A percentile compares a stretch with the other conserved stretches of the same genome.
Conservation (phyloP, 352 stramenopile species). For the Globisporangium ultimum region DNA sequence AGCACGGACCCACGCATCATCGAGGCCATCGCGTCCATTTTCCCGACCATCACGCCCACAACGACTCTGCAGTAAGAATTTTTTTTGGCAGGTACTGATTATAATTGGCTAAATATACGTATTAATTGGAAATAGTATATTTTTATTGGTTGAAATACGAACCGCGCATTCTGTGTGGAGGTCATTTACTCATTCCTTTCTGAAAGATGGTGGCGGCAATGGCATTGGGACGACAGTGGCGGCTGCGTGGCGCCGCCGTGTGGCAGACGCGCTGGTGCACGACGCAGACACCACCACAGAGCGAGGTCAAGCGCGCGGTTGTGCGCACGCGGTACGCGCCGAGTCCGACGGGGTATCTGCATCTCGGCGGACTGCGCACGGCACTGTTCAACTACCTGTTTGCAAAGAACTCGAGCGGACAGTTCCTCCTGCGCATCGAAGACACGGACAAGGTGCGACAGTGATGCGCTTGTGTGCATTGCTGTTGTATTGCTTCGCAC, state of each 20-base stretch:
- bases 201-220: slow-evolving; percentile 1
- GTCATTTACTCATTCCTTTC: neutral
- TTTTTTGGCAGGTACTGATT: neutral
- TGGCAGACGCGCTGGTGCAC: neutral
- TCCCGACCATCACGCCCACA: slow-evolving; percentile 20
- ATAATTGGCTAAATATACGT: neutral
- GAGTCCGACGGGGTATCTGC: slow-evolving; percentile 88
- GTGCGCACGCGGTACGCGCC: slow-evolving; percentile 88
- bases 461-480: neutral
- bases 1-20: slow-evolving; percentile 37
- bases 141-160: slow-evolving; percentile 3
- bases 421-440: slow-evolving; percentile 91
- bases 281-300: slow-evolving; percentile 4
- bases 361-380: slow-evolving; percentile 89
- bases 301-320: neutral
- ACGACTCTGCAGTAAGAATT: too few species aligned
- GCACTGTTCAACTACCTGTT: slow-evolving; percentile 93
- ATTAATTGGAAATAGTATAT: neutral
- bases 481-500: neutral
- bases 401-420: slow-evolving; percentile 72
- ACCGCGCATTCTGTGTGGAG: slow-evolving; percentile 1
- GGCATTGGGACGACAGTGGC: slow-evolving; percentile 6
- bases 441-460: slow-evolving; percentile 87
- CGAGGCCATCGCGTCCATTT: slow-evolving; percentile 26
- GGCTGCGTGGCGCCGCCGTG: neutral